Evolutionary conservation across 768 basidiomycete genomes (phyloP), one percentile per base, ranked within the genome.

Genomic region (Podaxis mareebaensis): DNA sequence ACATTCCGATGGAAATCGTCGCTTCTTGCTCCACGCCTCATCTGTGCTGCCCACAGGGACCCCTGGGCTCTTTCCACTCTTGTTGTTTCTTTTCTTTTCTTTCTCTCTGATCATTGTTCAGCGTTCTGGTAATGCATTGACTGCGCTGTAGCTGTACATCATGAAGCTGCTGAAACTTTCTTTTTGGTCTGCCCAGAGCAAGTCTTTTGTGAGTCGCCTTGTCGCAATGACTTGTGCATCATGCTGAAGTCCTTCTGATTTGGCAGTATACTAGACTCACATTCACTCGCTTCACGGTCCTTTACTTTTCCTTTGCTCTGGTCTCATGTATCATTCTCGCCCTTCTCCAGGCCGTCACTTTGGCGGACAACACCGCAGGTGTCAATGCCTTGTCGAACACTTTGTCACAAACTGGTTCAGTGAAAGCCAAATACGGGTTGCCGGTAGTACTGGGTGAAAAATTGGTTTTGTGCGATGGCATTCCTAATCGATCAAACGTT

Each of bases 251-350:
- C 38, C 44, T 26, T 54, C 28, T 15, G 39, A 30, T 48, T 13
- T 36, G 44, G 15, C 54, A 86, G 85, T 82, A 79, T 65, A 70
- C 77, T 36, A 77, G 81, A 64, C 75, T 84, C 56, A 85, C 82
- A 6, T 68, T 82, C 39, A 83, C 80, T n/a, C 80, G 76, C 10
- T 79, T 77, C 69, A 85, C 83, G 38, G 74, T 78, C 4, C 65
- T 76, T 39, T 87, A 83, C 69, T 81, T 84, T 67, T 70, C 79
- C 44, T 72, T 85, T 61, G 78, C 81, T 30, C 65, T 86, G 51
- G 51, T 76, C 28, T 76, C 75, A 59, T 81, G 78, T 63, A 58
- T 79, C 46, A 69, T 75, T 26, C 78, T 85, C 56, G 75, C 73
- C 61, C 67, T 73, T 12, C 67, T 84, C 10, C 83, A 84, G 65